These are phyloP conservation scores for Suillus subalutaceus DNA, from an alignment of 768 basidiomycete genomes.

Conservation along the genomic window DNA sequence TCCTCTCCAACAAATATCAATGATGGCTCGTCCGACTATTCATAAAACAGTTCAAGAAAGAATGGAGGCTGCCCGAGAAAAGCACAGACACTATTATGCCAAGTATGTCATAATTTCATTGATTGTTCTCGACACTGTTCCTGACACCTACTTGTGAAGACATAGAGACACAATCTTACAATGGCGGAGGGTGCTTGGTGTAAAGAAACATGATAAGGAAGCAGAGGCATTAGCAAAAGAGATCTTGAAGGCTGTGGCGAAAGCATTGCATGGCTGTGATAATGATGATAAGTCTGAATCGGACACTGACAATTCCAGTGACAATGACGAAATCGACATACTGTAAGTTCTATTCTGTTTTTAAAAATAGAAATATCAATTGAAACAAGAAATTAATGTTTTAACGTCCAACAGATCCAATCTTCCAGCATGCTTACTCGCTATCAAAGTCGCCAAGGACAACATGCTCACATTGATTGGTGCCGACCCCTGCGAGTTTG, in stretches of 20 bases:
- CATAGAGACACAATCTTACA: not conserved
- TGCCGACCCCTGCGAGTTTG: not conserved
- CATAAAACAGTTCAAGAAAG: not conserved
- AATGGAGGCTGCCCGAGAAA: not conserved
- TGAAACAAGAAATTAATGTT: not conserved
- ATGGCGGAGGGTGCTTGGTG: not conserved
- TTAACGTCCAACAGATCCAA: not conserved
- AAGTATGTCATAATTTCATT: not conserved
- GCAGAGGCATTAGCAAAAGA: not conserved
- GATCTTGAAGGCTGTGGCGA: not conserved
- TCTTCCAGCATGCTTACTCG: not conserved
- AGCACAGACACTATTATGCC: not conserved
- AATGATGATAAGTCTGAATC: not conserved
- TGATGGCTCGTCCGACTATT: not conserved
- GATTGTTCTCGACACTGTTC: not conserved
- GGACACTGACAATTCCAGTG: not conserved
- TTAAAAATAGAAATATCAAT: not conserved
- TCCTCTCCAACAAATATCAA: too few species aligned
- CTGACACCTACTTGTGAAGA: not conserved
- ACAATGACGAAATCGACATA: not conserved
- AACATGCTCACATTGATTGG: not conserved
- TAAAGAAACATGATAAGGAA: not conserved
- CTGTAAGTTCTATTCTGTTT: conserved; percentile 2
- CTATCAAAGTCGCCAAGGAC: not conserved
- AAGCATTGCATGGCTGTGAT: not conserved